These are phyloP conservation scores for Fusarium sp. DNA, from an alignment of 2,329 filamentous ascomycete species.

Conservation along the genomic window DNA sequence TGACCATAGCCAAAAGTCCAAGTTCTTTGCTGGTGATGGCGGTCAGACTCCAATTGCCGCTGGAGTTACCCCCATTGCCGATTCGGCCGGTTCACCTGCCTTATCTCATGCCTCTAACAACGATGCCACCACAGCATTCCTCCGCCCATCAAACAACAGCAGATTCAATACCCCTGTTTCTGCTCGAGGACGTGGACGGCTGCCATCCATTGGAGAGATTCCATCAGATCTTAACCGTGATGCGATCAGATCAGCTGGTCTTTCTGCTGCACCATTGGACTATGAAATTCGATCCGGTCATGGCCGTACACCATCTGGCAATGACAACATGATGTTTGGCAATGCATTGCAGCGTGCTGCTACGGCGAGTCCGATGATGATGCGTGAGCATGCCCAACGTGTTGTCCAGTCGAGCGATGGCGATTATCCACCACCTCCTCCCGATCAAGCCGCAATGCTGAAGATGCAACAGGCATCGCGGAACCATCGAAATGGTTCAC, in stretches of 20 bases:
- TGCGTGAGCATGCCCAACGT: constrained; percentile 61
- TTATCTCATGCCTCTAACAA: constrained; percentile 62
- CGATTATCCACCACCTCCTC: constrained; percentile 71
- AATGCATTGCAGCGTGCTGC: constrained; percentile 72
- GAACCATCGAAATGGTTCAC: constrained; percentile 75
- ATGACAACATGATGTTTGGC: constrained; percentile 58
- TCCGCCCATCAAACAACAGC: constrained; percentile 75
- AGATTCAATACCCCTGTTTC: constrained; percentile 78
- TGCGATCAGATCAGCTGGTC: constrained; percentile 46
- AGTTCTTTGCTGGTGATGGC: constrained; percentile 72
- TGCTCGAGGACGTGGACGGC: constrained; percentile 70
- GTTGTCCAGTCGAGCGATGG: constrained; percentile 51
- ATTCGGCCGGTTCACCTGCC: constrained; percentile 75
- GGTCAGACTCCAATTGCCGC: constrained; percentile 82
- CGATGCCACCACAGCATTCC: constrained; percentile 75
- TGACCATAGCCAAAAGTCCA: constrained; percentile 70
- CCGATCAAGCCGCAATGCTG: constrained; percentile 70
- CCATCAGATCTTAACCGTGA: constrained; percentile 52
- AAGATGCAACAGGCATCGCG: constrained; percentile 70
- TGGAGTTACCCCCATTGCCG: constrained; percentile 89
- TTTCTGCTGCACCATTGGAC: constrained; percentile 43
- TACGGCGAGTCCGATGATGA: constrained; percentile 76
- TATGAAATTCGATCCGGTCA: constrained; percentile 50
- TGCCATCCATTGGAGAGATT: constrained; percentile 81
- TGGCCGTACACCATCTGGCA: constrained; percentile 57